A percentile compares a stretch with the other conserved stretches of the same genome.
Conservation (phyloP, 2,329 filamentous ascomycete genomes). For the Alternaria ventricosa region DNA sequence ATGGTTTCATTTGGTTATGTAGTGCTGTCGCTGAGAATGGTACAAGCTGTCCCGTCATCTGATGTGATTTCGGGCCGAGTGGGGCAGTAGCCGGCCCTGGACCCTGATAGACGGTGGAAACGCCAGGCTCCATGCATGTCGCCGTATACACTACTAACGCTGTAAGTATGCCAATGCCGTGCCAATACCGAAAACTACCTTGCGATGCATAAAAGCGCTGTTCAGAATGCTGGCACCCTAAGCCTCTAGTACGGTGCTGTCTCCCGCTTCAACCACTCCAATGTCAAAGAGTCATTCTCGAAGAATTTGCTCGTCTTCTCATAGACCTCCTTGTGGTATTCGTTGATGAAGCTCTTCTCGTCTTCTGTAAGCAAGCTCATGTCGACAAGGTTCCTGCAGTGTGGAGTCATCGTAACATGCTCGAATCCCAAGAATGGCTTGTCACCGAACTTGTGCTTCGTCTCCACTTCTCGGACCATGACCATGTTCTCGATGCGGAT, state of each 20-base stretch:
- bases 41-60: conserved; percentile 3
- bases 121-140: conserved; percentile 20
- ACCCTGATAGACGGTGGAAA: conserved; percentile 13
- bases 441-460: conserved; percentile 86
- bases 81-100: conserved; percentile 15
- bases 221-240: conserved; percentile 1
- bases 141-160: conserved; percentile 16
- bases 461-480: conserved; percentile 87
- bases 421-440: conserved; percentile 96
- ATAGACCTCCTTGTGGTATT: conserved; percentile 80
- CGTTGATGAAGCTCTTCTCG: conserved; percentile 87
- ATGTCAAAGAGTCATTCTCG: conserved; percentile 71
- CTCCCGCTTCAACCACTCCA: conserved; percentile 85
- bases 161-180: conserved; percentile 23
- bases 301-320: conserved; percentile 83
- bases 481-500: conserved; percentile 97
- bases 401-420: conserved; percentile 95
- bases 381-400: conserved; percentile 89
- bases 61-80: conserved; percentile 9
- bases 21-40: neutral
- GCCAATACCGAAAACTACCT: conserved; percentile 22
- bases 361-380: conserved; percentile 69
- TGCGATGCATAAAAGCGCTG: neutral
- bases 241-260: conserved; percentile 63
- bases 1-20: neutral